Evolutionary conservation across 257 asterid species (phyloP).

Genomic region (Asclepias syriaca): DNA sequence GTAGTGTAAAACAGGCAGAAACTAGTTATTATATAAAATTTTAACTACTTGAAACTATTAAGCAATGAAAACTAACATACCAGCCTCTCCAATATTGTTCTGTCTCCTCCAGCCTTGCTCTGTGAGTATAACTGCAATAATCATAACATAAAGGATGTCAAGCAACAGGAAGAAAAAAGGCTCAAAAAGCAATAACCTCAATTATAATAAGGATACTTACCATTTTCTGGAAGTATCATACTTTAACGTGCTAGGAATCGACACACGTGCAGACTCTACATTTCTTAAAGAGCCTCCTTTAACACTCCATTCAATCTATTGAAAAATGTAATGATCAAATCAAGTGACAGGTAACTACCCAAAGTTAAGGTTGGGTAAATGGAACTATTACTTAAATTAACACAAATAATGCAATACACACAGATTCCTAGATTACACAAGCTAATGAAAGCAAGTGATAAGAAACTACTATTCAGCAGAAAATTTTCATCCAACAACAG

Average conservation of each 20-base stretch:
- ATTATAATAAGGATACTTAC: conserved; percentile 36
- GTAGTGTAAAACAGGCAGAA: background rate
- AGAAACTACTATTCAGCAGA: background rate
- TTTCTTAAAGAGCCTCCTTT: conserved; percentile 90
- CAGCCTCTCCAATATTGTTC: conserved; percentile 97
- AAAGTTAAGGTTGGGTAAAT: background rate
- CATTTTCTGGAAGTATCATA: conserved; percentile 80
- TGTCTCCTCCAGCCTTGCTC: conserved; percentile 83
- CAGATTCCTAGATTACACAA: background rate
- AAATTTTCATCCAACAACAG: background rate
- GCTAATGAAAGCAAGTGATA: background rate
- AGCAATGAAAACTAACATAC: conserved; percentile 35
- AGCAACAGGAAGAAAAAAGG: conserved; percentile 1
- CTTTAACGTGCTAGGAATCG: conserved; percentile 78
- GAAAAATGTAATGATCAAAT: conserved; percentile 11
- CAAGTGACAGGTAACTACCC: background rate
- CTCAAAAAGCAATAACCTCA: conserved; percentile 1
- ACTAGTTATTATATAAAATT: background rate
- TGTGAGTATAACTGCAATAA: conserved; percentile 59
- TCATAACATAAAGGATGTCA: background rate
- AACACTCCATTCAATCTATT: conserved; percentile 92
- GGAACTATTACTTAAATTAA: conserved; percentile 1
- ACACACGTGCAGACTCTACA: conserved; percentile 81
- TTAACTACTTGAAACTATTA: background rate
- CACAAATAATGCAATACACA: background rate